Evolutionary conservation across 176 grass and related monocot genomes (phyloP), one percentile per base, ranked within the genome.

Genomic region (Paspalum notatum): DNA sequence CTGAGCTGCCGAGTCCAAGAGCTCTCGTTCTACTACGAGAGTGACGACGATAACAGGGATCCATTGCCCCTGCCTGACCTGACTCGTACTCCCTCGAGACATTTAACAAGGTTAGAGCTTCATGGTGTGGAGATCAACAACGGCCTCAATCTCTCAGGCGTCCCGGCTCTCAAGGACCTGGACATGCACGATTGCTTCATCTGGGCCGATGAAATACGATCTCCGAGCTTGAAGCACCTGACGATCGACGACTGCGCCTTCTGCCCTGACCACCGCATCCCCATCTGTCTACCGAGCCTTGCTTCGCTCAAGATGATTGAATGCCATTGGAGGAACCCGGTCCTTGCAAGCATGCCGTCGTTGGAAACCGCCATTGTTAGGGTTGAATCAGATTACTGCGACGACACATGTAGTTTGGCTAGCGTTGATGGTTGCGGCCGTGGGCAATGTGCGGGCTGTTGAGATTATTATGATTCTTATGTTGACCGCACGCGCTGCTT

Each of bases 191-290:
- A 48, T 69, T 24, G 2, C n/a, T 4, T 0, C 22, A 6, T 69
- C 44, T 0, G 3, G 7, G 1, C 2, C 7, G n/a, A 15, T 4
- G 20, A 69, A 69, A 69, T 69, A 15, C 13, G 3, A 12, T 22
- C 66, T 48, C 66, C 66, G 48, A 48, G 12, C 6, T 14, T 69
- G 43, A 4, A 69, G 66, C 41, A 25, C 25, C 12, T 48, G 44
- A 69, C 2, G 11, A 4, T 69, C 5, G 12, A 21, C 8, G 0
- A 1, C 5, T 25, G 66, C 48, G 2, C 1, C 11, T 69, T 48
- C 25, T 1, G 7, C 2, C 2, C 7, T 5, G 0, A 1, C 0
- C 16, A 3, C 1, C n/a, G 12, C 10, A 25, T 21, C 25, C 0
- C 12, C 14, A 16, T 69, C 15, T 44, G 5, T 26, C 12, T 46